Conservation (phyloP, 106 monocot genomes). For the Agapanthus africanus region DNA sequence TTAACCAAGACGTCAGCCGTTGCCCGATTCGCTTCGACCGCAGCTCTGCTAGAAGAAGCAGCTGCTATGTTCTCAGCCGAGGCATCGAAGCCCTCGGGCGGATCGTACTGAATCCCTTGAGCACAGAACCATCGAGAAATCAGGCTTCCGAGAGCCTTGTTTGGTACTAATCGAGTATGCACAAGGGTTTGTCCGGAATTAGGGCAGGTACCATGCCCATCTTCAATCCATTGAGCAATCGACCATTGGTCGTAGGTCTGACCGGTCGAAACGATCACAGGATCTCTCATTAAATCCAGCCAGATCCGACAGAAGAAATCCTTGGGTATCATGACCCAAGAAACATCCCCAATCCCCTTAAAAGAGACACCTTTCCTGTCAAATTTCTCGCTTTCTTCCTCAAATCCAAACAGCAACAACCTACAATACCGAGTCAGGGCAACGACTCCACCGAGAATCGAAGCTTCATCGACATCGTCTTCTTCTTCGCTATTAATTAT, state of each 20-base stretch:
- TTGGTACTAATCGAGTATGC: constrained; percentile 32
- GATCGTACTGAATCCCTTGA: constrained; percentile 23
- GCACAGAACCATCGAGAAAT: constrained; percentile 46
- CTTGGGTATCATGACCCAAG: constrained; percentile 29
- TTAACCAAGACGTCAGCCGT: constrained; percentile 27
- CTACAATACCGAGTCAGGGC: constrained; percentile 66
- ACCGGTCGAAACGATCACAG: constrained; percentile 50
- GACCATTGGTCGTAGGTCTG: constrained; percentile 63
- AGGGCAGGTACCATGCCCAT: constrained; percentile 54
- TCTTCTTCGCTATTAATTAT: constrained; percentile 47
- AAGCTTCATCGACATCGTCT: constrained; percentile 42
- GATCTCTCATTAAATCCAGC: constrained; percentile 53
- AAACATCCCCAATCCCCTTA: too few relatives aligned
- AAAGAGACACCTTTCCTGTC: too few relatives aligned
- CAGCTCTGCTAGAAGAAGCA: constrained; percentile 18
- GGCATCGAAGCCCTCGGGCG: constrained; percentile 11
- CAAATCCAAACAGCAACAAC: constrained; percentile 56
- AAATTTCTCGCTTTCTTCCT: not conserved
- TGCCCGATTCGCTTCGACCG: constrained; percentile 31
- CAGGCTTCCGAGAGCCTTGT: constrained; percentile 37
- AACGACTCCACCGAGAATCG: constrained; percentile 45
- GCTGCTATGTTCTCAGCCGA: not conserved
- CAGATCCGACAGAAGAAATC: constrained; percentile 71
- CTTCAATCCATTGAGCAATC: constrained; percentile 55
- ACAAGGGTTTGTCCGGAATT: constrained; percentile 41